These are phyloP conservation scores for Lathyrus aphaca DNA, from an alignment of 306 rosid genomes.

Conservation along the genomic window DNA sequence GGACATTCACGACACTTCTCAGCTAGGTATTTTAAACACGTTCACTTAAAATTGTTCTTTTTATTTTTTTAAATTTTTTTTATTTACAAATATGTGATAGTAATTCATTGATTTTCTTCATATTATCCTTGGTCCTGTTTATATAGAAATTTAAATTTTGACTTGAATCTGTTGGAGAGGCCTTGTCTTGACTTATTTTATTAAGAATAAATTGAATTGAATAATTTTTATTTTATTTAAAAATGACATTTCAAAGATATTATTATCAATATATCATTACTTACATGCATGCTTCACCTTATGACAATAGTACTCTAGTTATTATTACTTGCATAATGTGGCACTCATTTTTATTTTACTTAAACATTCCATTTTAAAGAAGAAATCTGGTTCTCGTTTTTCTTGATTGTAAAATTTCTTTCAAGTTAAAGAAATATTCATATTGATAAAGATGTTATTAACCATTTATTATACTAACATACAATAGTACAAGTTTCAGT, in stretches of 20 bases:
- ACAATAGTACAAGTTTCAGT: not conserved
- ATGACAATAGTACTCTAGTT: slow-evolving; percentile 9
- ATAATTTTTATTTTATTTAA: slow-evolving; percentile 2
- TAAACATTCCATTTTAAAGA: not conserved
- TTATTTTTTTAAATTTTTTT: no score
- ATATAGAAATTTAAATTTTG: slow-evolving; percentile 7
- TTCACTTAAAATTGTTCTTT: slow-evolving; percentile 3
- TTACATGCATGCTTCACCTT: not conserved
- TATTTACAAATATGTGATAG: not conserved
- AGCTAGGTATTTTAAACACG: slow-evolving; percentile 48
- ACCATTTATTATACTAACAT: slow-evolving; percentile 22
- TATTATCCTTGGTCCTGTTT: slow-evolving; percentile 14
- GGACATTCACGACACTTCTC: slow-evolving; percentile 76
- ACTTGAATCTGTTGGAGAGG: not conserved
- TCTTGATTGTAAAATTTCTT: not conserved
- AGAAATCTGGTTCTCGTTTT: slow-evolving; percentile 4
- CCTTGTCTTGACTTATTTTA: slow-evolving; percentile 10
- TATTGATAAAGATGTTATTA: slow-evolving; percentile 4
- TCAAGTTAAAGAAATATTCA: slow-evolving; percentile 1
- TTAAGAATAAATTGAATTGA: not conserved
- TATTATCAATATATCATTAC: slow-evolving; percentile 25
- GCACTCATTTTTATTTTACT: not conserved
- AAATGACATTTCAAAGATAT: not conserved
- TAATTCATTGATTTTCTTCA: slow-evolving; percentile 20
- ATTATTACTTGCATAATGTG: slow-evolving; percentile 1